Evolutionary conservation across 805 yeast genomes (phyloP), one percentile per base, ranked within the genome.

Genomic region (Wickerhamiella spandovensis): DNA sequence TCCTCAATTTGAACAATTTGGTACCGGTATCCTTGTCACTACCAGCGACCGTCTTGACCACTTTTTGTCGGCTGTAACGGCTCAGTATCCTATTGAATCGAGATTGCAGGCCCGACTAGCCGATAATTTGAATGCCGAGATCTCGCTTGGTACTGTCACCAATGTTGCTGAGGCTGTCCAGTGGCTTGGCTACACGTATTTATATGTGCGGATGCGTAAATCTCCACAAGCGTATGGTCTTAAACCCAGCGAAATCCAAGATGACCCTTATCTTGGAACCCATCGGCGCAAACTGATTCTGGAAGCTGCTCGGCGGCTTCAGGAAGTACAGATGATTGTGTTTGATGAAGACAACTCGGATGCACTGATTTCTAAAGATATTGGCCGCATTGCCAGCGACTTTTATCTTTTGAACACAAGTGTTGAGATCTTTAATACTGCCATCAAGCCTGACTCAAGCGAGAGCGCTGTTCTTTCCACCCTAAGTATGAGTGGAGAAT

Each of bases 111-210:
- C 77, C 0, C 86, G 85, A 59, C 66, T 92, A 28, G 88, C 85
- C 18, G 99, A 92, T 62, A 92, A 90, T 57, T 71, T 92, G 61
- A 94, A 94, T 64, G 99, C 99, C 0, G 99, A 92, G 64, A 87
- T 94, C 21, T 83, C 97, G 0, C 66, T 92, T 18, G 99, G 99
- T 1, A 89, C 95, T 0, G 97, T 92, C 1, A 87, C 97, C 0
- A 89, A 82, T 60, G 79, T 92, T 10, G 95, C 85, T 28, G 98
- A 92, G 67, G 99, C 89, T 51, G 83, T 92, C 0, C 86, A 82
- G 55, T 92, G 99, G 99, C 71, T 92, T n/a, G 97, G 98, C 3
- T 92, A 94, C 59, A 92, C 98, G 0, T 92, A 92, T 61, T 72
- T 92, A 76, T 82, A 78, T 68, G 97, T 90, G 2, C 72, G 99